Conservation (phyloP, 1,284 basidiomycete genomes). For the Polyporus tsugae region DNA sequence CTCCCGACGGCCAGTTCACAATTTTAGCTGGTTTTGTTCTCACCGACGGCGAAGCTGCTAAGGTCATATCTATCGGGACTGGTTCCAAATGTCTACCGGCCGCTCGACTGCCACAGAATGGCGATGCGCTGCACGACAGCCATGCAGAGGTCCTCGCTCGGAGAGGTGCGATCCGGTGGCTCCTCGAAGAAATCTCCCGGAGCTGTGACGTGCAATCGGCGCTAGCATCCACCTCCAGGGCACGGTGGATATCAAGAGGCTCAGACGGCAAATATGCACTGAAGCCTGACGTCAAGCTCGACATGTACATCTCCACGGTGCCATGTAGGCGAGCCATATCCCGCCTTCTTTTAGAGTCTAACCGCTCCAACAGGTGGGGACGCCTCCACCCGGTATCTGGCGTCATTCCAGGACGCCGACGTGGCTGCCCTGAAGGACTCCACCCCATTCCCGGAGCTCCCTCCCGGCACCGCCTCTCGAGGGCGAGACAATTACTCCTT, state of each 20-base stretch:
- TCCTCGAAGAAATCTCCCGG: slow-evolving; percentile 72
- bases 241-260: slow-evolving; percentile 52
- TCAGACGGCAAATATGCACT: slow-evolving; percentile 58
- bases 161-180: slow-evolving; percentile 83
- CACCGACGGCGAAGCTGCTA: slow-evolving; percentile 36
- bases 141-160: slow-evolving; percentile 93
- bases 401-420: slow-evolving; percentile 70
- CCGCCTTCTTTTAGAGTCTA: no score
- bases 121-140: slow-evolving; percentile 87
- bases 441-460: slow-evolving; percentile 44
- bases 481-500: slow-evolving; percentile 83
- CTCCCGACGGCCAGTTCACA: slow-evolving; percentile 63
- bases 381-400: slow-evolving; percentile 84
- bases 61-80: slow-evolving; percentile 79
- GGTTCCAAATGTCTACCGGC: slow-evolving; percentile 90
- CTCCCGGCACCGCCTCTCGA: slow-evolving; percentile 58
- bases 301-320: slow-evolving; percentile 89
- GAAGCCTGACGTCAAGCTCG: slow-evolving; percentile 57
- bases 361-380: slow-evolving; percentile 71
- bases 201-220: slow-evolving; percentile 27
- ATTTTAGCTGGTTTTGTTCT: slow-evolving; percentile 68
- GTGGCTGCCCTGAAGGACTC: slow-evolving; percentile 76
- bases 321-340: slow-evolving; percentile 69
- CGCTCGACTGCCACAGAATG: slow-evolving; percentile 66
- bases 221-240: slow-evolving; percentile 25